Evolutionary conservation across 2,329 filamentous ascomycete species (phyloP).

Genomic region (Madurella fahalii): DNA sequence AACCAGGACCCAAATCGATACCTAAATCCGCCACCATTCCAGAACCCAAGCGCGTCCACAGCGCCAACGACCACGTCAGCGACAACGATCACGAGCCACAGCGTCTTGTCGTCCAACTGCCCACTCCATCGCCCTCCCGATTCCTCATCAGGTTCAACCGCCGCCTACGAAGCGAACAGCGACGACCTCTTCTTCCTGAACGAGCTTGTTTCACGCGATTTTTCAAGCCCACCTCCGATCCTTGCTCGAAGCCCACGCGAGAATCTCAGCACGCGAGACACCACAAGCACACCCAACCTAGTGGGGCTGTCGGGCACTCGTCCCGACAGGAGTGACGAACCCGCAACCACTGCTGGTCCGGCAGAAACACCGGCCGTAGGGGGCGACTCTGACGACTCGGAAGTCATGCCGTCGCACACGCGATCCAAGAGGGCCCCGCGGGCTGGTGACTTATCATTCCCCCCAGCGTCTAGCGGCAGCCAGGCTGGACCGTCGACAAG

Average conservation of each 20-base stretch:
- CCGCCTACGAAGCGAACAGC: conserved; percentile 12
- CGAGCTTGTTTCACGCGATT: conserved; percentile 13
- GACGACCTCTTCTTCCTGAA: conserved; percentile 17
- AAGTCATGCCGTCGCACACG: conserved; percentile 6
- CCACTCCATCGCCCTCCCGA: neutral
- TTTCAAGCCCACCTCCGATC: conserved; percentile 17
- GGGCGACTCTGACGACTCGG: neutral
- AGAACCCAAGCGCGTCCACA: neutral
- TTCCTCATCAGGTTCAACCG: neutral
- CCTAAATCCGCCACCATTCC: neutral
- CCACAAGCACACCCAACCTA: neutral
- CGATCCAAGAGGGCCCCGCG: conserved; percentile 1
- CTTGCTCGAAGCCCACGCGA: conserved; percentile 7
- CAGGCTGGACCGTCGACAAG: neutral
- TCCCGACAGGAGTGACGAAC: neutral
- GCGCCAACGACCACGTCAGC: neutral
- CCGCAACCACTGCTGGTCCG: neutral
- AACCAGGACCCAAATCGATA: neutral
- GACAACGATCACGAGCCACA: neutral
- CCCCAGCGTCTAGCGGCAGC: neutral
- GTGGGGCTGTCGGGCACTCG: too few species aligned
- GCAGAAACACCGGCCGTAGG: neutral
- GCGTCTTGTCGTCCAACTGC: neutral
- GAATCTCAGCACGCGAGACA: neutral
- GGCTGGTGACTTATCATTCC: conserved; percentile 4